Conservation (phyloP, 192 early-diverging fungal genomes). For the Ramicandelaber brevisporus region DNA sequence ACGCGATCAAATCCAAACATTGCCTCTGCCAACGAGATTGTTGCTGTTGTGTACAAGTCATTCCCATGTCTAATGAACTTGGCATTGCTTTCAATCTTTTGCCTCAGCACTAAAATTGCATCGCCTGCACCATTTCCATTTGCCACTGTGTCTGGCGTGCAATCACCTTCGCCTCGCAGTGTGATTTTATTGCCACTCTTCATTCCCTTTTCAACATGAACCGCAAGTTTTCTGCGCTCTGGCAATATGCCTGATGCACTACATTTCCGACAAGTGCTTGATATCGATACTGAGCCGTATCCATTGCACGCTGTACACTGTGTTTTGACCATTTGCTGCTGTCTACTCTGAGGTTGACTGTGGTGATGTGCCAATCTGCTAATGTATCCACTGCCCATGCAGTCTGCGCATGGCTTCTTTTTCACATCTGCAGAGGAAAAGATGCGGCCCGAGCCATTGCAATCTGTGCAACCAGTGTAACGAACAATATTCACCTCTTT, state of each 20-base stretch:
- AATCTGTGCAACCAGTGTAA: conserved; percentile 11
- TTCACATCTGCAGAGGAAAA: conserved; percentile 8
- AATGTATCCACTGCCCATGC: too few relatives aligned
- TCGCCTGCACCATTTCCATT: too few relatives aligned
- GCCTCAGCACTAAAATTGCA: conserved; percentile 72
- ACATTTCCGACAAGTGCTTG: conserved; percentile 81
- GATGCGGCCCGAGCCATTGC: conserved; percentile 16
- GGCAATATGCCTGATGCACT: conserved; percentile 59
- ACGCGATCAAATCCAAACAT: conserved; percentile 71
- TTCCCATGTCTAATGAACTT: conserved; percentile 55
- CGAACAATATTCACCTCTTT: conserved; percentile 27
- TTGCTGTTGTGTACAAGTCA: conserved; percentile 53
- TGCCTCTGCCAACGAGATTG: conserved; percentile 71
- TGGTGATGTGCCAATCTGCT: conserved; percentile 8
- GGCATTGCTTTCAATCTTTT: conserved; percentile 54
- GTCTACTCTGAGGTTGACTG: conserved; percentile 18
- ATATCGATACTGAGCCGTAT: conserved; percentile 61
- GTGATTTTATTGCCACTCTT: conserved; percentile 64
- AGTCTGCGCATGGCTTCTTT: too few relatives aligned
- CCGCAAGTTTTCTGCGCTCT: conserved; percentile 77
- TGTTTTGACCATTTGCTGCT: conserved; percentile 56
- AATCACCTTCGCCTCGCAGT: conserved; percentile 86
- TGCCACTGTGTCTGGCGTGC: conserved; percentile 66
- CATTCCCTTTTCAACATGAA: conserved; percentile 91
- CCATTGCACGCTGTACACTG: conserved; percentile 34